Evolutionary conservation across 352 stramenopile genomes (phyloP).

Genomic region (Blastocystis sp.): DNA sequence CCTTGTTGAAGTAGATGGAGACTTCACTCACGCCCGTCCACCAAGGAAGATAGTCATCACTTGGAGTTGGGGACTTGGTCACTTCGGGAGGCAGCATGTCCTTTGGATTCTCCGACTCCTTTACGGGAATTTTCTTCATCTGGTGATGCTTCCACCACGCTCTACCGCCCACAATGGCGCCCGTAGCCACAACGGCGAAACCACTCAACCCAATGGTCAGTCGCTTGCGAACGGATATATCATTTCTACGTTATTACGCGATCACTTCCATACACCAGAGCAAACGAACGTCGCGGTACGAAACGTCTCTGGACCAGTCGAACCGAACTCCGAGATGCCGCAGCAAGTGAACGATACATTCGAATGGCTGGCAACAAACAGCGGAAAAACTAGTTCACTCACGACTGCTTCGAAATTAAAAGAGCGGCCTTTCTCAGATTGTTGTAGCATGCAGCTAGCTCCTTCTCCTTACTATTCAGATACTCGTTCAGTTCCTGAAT

Average conservation of each 20-base stretch:
- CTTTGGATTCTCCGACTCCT: neutral
- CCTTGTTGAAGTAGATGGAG: slow-evolving; percentile 39
- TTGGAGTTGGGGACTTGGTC: neutral
- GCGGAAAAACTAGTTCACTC: too few relatives aligned
- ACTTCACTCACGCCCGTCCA: slow-evolving; percentile 48
- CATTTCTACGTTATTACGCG: neutral
- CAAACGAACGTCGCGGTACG: neutral
- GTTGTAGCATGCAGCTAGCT: neutral
- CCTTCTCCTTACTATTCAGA: slow-evolving; percentile 43
- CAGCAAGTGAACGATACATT: neutral
- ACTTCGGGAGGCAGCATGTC: neutral
- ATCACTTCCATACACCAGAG: neutral
- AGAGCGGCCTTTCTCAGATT: neutral
- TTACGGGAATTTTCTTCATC: neutral
- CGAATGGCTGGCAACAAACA: neutral
- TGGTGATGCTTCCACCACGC: neutral
- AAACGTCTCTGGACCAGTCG: neutral
- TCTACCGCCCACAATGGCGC: neutral
- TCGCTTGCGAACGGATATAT: slow-evolving; percentile 22
- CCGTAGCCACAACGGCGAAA: neutral
- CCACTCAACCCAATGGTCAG: neutral
- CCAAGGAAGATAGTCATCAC: slow-evolving; percentile 29
- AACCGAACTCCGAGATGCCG: neutral
- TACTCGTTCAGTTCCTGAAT: slow-evolving; percentile 17
- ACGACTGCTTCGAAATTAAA: neutral